Evolutionary conservation across 768 basidiomycete genomes (phyloP), one percentile per base, ranked within the genome.

Genomic region (Collybiopsis luxurians): DNA sequence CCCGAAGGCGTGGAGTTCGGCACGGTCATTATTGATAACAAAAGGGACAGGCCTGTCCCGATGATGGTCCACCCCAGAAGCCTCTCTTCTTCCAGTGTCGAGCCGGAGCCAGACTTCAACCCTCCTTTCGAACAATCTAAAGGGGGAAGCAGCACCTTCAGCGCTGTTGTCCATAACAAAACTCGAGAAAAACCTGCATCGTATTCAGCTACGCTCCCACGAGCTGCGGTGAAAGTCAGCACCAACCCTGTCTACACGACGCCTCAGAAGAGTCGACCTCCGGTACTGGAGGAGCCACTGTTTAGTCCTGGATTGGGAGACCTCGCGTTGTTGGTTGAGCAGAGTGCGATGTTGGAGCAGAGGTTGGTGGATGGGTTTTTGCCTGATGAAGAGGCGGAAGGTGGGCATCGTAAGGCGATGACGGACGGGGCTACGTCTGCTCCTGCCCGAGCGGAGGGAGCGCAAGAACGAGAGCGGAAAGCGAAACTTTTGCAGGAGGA

Each of bases 91-190:
- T 39, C 50, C 10, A 10, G 24, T 42, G 19, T 44, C 15, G 60
- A 63, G 12, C 24, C 49, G 42, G 58, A 51, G 12, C 7, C 48
- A 13, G 30, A 47, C 23, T 24, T 57, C 21, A 52, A 46, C 24
- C 50, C 58, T 10, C 12, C 58, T 49, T 39, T 39, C 23, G 36
- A 27, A 28, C 30, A 11, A 30, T 50, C n/a, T 10, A 64, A 54
- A 42, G 53, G 31, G 31, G 31, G 62, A 61, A 54, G 71, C 56
- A 28, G 31, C 12, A 70, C 73, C 3, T 86, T 86, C 68, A 75
- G 71, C 47, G 82, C 84, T 24, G 79, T 85, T 15, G 84, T 86
- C 39, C 85, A 85, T 60, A 69, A 75, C 58, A 85, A 80, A 62
- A 74, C 81, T 26, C 71, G 74, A 3, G 82, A 83, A 51, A 57